phyloP scores from a whole-genome alignment of 108 stramenopile species.

The Stephanodiscus minutulus region DNA sequence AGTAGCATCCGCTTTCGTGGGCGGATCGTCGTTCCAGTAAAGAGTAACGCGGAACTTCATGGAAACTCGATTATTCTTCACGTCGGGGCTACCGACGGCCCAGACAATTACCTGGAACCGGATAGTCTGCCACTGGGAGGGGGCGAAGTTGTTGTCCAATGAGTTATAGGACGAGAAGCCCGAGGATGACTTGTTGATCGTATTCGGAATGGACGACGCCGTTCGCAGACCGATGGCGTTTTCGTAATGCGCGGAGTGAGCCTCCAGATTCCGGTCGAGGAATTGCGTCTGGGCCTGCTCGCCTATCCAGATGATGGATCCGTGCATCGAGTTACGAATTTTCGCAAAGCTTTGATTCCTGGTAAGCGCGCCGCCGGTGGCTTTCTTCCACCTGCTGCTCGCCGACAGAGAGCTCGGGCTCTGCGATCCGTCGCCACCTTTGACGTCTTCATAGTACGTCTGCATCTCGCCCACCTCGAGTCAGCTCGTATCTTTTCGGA shows the following conservation, averaged over 20 bases:
- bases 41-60: conserved; percentile 60
- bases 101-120: conserved; percentile 59
- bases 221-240: neutral
- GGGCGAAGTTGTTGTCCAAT: neutral
- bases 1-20: neutral
- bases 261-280: neutral
- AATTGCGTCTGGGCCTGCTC: neutral
- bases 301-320: neutral
- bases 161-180: neutral
- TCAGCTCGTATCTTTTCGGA: too few relatives aligned
- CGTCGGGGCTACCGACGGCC: conserved; percentile 49
- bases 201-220: conserved; percentile 1
- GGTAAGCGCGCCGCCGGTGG: neutral
- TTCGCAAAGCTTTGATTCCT: neutral
- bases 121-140: conserved; percentile 21
- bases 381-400: neutral
- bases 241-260: neutral
- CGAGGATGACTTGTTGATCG: neutral
- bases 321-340: neutral
- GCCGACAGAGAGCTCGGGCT: neutral
- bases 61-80: conserved; percentile 27
- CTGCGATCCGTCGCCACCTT: neutral
- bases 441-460: neutral
- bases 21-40: conserved; percentile 47
- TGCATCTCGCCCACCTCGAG: neutral